A percentile compares a stretch with the other conserved stretches of the same genome.
phyloP scores from a whole-genome alignment of 192 early-diverging fungal species.

The Ambispora gerdemannii region DNA sequence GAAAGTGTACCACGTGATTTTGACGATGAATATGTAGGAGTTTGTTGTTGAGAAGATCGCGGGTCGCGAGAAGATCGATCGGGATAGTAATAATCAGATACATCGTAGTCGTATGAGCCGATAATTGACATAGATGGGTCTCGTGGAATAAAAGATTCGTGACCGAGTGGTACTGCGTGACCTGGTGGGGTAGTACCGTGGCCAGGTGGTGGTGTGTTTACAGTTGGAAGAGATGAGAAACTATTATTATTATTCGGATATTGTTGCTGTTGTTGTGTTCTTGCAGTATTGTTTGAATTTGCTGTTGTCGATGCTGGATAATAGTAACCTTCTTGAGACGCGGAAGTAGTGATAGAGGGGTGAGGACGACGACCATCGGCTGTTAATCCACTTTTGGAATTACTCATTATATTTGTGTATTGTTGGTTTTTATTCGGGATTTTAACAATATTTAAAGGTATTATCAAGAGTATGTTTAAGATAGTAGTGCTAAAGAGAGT shows the following conservation, averaged over 20 bases:
- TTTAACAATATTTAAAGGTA: too few relatives aligned
- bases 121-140: neutral
- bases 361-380: conserved; percentile 25
- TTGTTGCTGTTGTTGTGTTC: neutral
- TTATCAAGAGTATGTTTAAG: too few relatives aligned
- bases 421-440: too few relatives aligned
- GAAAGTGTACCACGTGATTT: neutral
- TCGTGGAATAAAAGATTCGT: neutral
- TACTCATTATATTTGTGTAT: conserved; percentile 22
- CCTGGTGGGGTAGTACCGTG: neutral
- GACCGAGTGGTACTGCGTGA: neutral
- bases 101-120: conserved; percentile 3
- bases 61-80: neutral
- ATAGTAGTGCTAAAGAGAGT: too few relatives aligned
- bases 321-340: conserved; percentile 25
- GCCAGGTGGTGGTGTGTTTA: neutral
- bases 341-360: too few relatives aligned
- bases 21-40: neutral
- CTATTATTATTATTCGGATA: neutral
- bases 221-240: conserved; percentile 11
- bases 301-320: neutral
- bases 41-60: neutral
- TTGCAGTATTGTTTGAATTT: neutral
- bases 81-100: neutral
- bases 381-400: conserved; percentile 19